Conservation (phyloP, 257 asterid genomes). For the Solanum rostratum region DNA sequence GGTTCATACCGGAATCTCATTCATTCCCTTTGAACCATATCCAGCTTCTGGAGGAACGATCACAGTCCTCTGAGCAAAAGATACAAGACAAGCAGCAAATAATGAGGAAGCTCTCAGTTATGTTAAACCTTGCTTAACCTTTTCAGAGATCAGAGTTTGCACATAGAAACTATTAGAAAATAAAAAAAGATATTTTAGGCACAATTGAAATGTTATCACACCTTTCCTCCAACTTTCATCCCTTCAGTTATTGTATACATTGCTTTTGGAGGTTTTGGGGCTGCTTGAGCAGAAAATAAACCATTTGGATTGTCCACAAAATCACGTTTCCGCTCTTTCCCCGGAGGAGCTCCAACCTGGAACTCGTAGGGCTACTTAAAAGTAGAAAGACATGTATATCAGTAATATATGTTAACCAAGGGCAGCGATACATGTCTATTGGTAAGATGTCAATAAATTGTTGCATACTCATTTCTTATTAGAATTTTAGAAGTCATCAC, state of each 20-base stretch:
- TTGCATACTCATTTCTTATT: background rate
- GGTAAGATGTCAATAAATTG: background rate
- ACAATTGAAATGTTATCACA: slow-evolving; percentile 15
- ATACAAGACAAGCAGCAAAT: background rate
- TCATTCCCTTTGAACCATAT: slow-evolving; percentile 79
- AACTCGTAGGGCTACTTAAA: slow-evolving; percentile 81
- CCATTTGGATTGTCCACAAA: slow-evolving; percentile 91
- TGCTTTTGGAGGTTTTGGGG: slow-evolving; percentile 94
- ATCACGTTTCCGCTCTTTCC: slow-evolving; percentile 92
- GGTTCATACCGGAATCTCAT: slow-evolving; percentile 76
- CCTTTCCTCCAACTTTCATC: slow-evolving; percentile 99
- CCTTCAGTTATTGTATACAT: slow-evolving; percentile 82
- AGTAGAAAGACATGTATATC: slow-evolving; percentile 12
- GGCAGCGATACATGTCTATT: background rate
- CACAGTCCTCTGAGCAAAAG: slow-evolving; percentile 61
- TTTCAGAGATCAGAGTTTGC: background rate
- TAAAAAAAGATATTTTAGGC: background rate
- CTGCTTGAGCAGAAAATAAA: slow-evolving; percentile 92
- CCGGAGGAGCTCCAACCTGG: slow-evolving; percentile 86
- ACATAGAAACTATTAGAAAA: background rate
- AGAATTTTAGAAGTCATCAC: background rate
- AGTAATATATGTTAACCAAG: slow-evolving; percentile 2
- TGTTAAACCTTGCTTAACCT: background rate
- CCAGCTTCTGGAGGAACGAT: slow-evolving; percentile 80
- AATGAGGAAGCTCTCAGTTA: background rate